Percentiles rank a stretch among this genome's conserved stretches.
Conservation (phyloP, 2,329 filamentous ascomycete species). For the Alternaria hordeiaustralica region DNA sequence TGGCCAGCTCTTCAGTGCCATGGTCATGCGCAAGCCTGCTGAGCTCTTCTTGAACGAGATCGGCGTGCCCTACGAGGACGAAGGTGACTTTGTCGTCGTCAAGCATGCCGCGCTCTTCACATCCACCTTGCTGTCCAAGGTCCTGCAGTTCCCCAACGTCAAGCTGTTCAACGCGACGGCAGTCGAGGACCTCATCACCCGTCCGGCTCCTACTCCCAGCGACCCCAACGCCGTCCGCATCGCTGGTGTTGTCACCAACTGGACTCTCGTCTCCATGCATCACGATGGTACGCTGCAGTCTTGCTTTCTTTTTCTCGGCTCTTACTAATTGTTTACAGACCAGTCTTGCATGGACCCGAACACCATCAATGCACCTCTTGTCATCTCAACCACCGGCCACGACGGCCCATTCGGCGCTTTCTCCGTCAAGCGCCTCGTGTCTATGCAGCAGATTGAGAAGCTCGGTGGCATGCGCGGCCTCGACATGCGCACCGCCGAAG, state of each 20-base stretch:
- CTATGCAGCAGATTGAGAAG: constrained; percentile 82
- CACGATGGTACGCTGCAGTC: constrained; percentile 27
- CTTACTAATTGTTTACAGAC: constrained; percentile 61
- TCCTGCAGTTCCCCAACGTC: constrained; percentile 84
- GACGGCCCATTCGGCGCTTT: constrained; percentile 93
- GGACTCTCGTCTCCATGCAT: constrained; percentile 82
- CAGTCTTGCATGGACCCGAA: constrained; percentile 97
- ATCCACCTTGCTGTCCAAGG: constrained; percentile 81
- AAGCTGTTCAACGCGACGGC: constrained; percentile 96
- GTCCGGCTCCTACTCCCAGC: constrained; percentile 56
- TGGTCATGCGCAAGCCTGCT: constrained; percentile 94
- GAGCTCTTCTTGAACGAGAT: constrained; percentile 83
- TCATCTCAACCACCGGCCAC: constrained; percentile 90
- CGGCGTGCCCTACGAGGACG: constrained; percentile 85
- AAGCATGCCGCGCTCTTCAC: constrained; percentile 95
- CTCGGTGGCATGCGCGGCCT: constrained; percentile 91
- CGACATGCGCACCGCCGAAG: constrained; percentile 90
- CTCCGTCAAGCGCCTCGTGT: constrained; percentile 86
- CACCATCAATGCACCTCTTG: constrained; percentile 89
- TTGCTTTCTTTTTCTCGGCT: background rate
- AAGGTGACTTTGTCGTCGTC: constrained; percentile 87
- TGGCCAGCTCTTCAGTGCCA: constrained; percentile 91
- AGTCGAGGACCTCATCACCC: constrained; percentile 91
- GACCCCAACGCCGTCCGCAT: constrained; percentile 68
- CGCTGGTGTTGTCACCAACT: constrained; percentile 92